Evolutionary conservation across 2,329 filamentous ascomycete species (phyloP), one percentile per base, ranked within the genome.

Genomic region (Cladorrhinum sp.): DNA sequence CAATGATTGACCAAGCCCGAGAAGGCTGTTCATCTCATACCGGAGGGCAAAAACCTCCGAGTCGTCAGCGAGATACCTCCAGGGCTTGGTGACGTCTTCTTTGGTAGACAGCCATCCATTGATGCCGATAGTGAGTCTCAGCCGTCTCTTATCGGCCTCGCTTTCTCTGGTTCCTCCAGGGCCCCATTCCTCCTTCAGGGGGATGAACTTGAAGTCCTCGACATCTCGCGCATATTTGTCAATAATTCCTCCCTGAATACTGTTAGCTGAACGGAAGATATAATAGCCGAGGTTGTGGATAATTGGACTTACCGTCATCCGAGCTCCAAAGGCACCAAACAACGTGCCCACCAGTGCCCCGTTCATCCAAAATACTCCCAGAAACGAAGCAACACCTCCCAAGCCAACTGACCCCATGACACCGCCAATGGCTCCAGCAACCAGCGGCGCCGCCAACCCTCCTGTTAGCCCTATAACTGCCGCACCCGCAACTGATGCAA

Each of bases 401-500:
- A 96, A 79, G 0, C 93, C 93, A 1, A 96, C 82, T 0, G 90
- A 90, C 14, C 92, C 91, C 84, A 96, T 91, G 1, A 96, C 81
- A 0, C 88, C 88, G 2, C 92, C 92, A 14, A 97, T 82, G 0
- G 92, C 92, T 3, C 92, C 92, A 3, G 93, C 93, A 14, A 96
- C 88, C 0, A 96, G 79, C 0, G 93, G 93, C 0, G 93, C 92
- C 1, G 93, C 93, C n/a, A 96, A 80, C 1, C 93, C 93, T 18
- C 93, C 93, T 0, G 92, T 96, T 2, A 97, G 84, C 5, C 93
- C 93, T n/a, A 97, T 93, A 1, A 96, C 79, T 0, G 90, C 91
- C 1, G 94, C 94, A 10, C 94, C 94, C 0, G 91, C 92, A 0
- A 96, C 91, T 8, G 90, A 91, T 0, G 93, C 94, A 24, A 97